Evolutionary conservation across 2,329 filamentous ascomycete genomes (phyloP).

Genomic region (Fusarium agapanthi): DNA sequence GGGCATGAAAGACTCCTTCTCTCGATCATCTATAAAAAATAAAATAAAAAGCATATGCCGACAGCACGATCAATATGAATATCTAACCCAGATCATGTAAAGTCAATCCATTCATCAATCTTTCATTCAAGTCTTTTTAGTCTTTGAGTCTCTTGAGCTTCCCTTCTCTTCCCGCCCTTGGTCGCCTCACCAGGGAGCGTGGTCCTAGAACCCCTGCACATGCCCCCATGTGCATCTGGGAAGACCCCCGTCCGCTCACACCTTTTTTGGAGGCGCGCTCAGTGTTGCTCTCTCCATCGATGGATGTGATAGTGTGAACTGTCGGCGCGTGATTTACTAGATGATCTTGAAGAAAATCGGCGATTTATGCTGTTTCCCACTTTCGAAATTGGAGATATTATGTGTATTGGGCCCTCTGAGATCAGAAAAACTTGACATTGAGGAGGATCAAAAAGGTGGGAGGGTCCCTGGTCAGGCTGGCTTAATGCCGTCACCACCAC

Average conservation of each 20-base stretch:
- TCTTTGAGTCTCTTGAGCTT: background rate
- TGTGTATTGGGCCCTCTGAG: background rate
- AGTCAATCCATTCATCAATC: background rate
- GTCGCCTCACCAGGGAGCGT: constrained; percentile 20
- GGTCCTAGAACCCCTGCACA: constrained; percentile 19
- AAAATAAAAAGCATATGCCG: background rate
- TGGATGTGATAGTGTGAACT: background rate
- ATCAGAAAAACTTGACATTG: background rate
- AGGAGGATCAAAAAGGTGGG: constrained; percentile 1
- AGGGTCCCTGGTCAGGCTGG: constrained; percentile 18
- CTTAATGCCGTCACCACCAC: constrained; percentile 30
- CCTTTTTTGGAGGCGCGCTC: constrained; percentile 21
- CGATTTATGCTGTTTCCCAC: background rate
- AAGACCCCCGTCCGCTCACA: constrained; percentile 32
- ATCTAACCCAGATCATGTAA: background rate
- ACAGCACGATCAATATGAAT: background rate
- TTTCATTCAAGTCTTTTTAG: background rate
- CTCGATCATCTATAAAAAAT: background rate
- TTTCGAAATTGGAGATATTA: no score
- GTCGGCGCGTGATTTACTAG: background rate
- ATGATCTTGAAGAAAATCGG: background rate
- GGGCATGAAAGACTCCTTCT: background rate
- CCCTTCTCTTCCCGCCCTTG: constrained; percentile 10
- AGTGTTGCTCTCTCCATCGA: background rate
- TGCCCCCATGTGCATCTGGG: constrained; percentile 14